A percentile compares a stretch with the other conserved stretches of the same genome.
phyloP scores from a whole-genome alignment of 805 yeast species.

The Saturnispora mendoncae region DNA sequence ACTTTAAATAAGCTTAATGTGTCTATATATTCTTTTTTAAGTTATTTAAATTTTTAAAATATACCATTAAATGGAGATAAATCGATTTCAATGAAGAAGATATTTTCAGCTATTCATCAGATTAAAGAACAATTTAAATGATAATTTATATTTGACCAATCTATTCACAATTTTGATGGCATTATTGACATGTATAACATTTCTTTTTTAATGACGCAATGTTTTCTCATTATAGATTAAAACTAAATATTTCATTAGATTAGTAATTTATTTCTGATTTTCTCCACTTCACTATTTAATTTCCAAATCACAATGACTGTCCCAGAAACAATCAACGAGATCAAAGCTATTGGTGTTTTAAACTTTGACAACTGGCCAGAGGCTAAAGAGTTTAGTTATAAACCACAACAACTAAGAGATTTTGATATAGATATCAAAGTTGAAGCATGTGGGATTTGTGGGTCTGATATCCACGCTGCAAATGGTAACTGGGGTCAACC shows the following conservation, averaged over 20 bases:
- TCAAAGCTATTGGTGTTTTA: constrained; percentile 16
- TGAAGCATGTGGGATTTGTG: constrained; percentile 41
- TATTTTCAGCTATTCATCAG: too few relatives aligned
- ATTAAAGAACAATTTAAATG: too few relatives aligned
- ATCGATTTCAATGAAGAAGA: too few relatives aligned
- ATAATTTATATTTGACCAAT: too few relatives aligned
- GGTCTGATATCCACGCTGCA: constrained; percentile 41
- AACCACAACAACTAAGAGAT: constrained; percentile 14
- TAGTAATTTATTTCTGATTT: too few relatives aligned
- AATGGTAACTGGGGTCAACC: constrained; percentile 23
- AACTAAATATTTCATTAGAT: too few relatives aligned
- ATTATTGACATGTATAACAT: too few relatives aligned
- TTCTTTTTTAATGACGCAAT: too few relatives aligned
- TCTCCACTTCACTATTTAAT: too few relatives aligned
- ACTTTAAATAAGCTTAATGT: constrained; percentile 5
- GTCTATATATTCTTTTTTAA: not conserved
- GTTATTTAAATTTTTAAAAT: not conserved
- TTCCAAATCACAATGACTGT: not conserved
- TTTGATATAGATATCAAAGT: constrained; percentile 35
- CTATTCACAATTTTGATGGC: too few relatives aligned
- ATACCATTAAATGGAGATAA: too few relatives aligned
- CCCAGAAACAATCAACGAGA: constrained; percentile 6
- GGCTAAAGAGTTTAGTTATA: constrained; percentile 15
- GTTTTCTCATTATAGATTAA: too few relatives aligned
- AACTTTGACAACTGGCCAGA: constrained; percentile 15